Percentiles rank a stretch among this genome's conserved stretches.
Conservation (phyloP, 108 stramenopile species). For the Pseudonitzschia delicatissima region DNA sequence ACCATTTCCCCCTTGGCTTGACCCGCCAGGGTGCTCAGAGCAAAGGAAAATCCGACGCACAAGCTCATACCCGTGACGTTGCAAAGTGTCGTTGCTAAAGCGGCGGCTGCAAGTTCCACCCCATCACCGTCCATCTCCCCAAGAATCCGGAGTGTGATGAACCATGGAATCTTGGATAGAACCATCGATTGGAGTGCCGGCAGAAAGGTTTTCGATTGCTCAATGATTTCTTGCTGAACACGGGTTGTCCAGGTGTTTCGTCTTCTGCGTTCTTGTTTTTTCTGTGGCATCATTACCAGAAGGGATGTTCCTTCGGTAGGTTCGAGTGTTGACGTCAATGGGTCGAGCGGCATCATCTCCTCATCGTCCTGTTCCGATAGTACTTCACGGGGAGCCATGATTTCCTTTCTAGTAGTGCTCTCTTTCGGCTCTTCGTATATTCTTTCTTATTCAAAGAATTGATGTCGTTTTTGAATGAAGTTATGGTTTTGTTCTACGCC, state of each 20-base stretch:
- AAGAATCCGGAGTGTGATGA: slow-evolving; percentile 52
- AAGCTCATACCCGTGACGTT: slow-evolving; percentile 67
- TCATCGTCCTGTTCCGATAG: too few relatives aligned
- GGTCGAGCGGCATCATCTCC: too few relatives aligned
- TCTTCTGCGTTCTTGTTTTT: too few relatives aligned
- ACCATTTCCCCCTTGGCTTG: slow-evolving; percentile 36
- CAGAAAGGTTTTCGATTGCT: slow-evolving; percentile 24
- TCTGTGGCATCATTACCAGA: too few relatives aligned
- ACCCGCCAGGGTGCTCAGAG: slow-evolving; percentile 39
- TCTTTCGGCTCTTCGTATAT: too few relatives aligned
- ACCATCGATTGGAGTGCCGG: slow-evolving; percentile 38
- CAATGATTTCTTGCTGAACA: not conserved
- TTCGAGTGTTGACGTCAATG: too few relatives aligned
- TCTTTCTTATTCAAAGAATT: too few relatives aligned
- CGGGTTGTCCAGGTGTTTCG: not conserved
- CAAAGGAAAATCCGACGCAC: slow-evolving; percentile 52
- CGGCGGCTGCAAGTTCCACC: slow-evolving; percentile 60
- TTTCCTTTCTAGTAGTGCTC: too few relatives aligned
- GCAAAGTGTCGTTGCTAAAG: slow-evolving; percentile 61
- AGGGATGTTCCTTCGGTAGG: too few relatives aligned
- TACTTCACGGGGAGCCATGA: too few relatives aligned
- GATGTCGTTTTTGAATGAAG: too few relatives aligned
- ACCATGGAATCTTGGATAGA: slow-evolving; percentile 52
- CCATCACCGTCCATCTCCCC: slow-evolving; percentile 38
- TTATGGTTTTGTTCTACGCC: too few relatives aligned